These are phyloP conservation scores for Vaccinium vitisidaea DNA, from an alignment of 148 eudicot species.

Conservation along the genomic window DNA sequence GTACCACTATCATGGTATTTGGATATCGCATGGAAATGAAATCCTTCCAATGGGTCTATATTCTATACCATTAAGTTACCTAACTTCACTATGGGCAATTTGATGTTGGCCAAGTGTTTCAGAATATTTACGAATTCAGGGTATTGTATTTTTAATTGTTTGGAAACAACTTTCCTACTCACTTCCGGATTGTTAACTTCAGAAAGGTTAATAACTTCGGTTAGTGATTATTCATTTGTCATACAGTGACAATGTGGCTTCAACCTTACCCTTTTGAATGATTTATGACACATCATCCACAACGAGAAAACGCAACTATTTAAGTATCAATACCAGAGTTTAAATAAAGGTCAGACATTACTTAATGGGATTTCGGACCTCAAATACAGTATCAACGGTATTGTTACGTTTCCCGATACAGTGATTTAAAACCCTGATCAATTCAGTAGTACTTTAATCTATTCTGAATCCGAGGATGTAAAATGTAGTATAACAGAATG, in stretches of 20 bases:
- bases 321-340: neutral
- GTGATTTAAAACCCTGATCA: no score
- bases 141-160: neutral
- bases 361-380: no score
- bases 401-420: no score
- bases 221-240: neutral
- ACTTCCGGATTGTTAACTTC: neutral
- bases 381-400: no score
- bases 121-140: neutral
- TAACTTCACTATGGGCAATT: neutral
- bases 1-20: neutral
- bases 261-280: neutral
- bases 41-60: neutral
- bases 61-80: neutral
- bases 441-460: neutral
- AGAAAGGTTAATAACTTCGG: neutral
- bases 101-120: neutral
- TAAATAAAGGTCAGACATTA: no score
- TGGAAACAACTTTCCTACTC: neutral
- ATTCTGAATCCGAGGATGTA: neutral
- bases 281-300: neutral
- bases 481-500: neutral
- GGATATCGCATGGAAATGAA: conserved; percentile 7
- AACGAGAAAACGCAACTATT: neutral
- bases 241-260: neutral